Evolutionary conservation across 2,329 filamentous ascomycete genomes (phyloP), one percentile per base, ranked within the genome.

Genomic region (Amphichorda felina): DNA sequence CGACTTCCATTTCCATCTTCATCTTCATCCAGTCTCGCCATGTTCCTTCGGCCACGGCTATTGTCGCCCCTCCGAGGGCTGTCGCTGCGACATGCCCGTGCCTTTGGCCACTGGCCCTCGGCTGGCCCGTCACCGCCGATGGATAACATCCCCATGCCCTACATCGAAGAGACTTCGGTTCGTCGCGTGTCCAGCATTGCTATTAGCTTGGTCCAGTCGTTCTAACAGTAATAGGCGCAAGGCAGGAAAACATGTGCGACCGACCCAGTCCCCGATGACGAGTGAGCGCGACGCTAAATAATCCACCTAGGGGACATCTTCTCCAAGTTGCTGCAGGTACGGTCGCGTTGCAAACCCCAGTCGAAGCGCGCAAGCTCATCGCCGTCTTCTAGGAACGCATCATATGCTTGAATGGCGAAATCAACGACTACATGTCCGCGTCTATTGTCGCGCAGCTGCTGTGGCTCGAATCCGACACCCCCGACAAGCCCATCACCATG

Each of bases 401-500:
- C 50, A 72, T 98, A 51, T 94, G 84, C 54, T 72, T 96, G 25
- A 95, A 94, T 51, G 89, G 89, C 50, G 71, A 83, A 51, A 87
- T 96, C 39, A 83, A 96, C 62, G 85, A 94, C 53, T 80, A 75
- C 29, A 77, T 91, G 45, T 94, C 87, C 26, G 89, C 91, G n/a
- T 84, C 82, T 29, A 86, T 96, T 43, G 89, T 96, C 19, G 86
- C 91, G 2, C 93, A 98, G 56, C 77, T 98, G 16, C 81, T 98
- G 43, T 98, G 88, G 73, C 86, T 98, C 57, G 93, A 98, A 68
- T 91, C 89, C 50, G 91, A 98, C 53, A 86, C 85, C 51, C 88
- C 89, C 4, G 78, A 93, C 38, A 95, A 94, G 57, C 83, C 87
- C 10, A 96, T 98, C 45, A 91, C 84, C 35, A 83, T 98, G 57